Evolutionary conservation across 495 filamentous ascomycete species (phyloP).

Genomic region (Aspergillus mulundensis): DNA sequence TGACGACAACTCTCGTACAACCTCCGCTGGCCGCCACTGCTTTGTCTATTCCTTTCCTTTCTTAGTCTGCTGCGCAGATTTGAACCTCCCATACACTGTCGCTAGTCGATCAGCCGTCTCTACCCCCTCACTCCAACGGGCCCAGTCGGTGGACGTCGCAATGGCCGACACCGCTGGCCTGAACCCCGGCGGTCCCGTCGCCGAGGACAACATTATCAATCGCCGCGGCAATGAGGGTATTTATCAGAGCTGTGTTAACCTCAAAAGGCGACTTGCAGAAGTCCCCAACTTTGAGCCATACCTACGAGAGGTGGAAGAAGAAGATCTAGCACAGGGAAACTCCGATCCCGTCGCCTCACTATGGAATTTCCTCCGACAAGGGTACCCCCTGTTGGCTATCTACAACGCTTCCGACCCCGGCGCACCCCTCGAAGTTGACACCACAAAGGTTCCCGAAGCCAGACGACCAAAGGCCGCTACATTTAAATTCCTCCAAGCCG

Average conservation of each 20-base stretch:
- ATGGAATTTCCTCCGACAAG: slow-evolving; percentile 82
- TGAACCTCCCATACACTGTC: slow-evolving; percentile 13
- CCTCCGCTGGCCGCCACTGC: slow-evolving; percentile 27
- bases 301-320: slow-evolving; percentile 58
- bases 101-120: slow-evolving; percentile 3
- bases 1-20: slow-evolving; percentile 20
- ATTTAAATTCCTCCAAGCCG: slow-evolving; percentile 68
- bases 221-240: slow-evolving; percentile 86
- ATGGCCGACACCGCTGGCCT: slow-evolving; percentile 37
- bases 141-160: slow-evolving; percentile 24
- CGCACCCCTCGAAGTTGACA: slow-evolving; percentile 60
- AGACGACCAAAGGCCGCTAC: slow-evolving; percentile 67
- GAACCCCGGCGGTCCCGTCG: slow-evolving; percentile 54
- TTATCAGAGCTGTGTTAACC: slow-evolving; percentile 87
- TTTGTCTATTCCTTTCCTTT: slow-evolving; percentile 14
- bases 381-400: slow-evolving; percentile 79
- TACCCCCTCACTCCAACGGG: slow-evolving; percentile 13
- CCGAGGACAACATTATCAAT: slow-evolving; percentile 91
- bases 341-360: slow-evolving; percentile 85
- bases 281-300: slow-evolving; percentile 79
- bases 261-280: slow-evolving; percentile 72
- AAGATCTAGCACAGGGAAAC: slow-evolving; percentile 54
- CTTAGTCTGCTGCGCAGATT: slow-evolving; percentile 41
- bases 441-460: slow-evolving; percentile 50
- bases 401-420: slow-evolving; percentile 77